A percentile compares a stretch with the other conserved stretches of the same genome.
These are phyloP conservation scores for Hypomyces perniciosus DNA, from an alignment of 2,329 filamentous ascomycete genomes.

Conservation along the genomic window DNA sequence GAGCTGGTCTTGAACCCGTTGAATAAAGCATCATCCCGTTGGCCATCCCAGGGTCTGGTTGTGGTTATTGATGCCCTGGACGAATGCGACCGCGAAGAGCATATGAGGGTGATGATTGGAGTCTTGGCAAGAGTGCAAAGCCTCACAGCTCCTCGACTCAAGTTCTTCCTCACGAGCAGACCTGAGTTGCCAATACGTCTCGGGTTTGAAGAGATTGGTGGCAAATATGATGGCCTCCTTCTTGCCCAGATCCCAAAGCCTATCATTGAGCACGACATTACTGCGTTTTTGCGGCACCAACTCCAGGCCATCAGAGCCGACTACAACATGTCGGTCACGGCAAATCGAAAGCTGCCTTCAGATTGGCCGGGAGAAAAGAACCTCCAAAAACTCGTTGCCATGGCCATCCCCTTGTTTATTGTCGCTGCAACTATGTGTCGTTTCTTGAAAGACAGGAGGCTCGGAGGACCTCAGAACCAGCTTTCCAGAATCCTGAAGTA, in stretches of 20 bases:
- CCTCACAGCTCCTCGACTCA: constrained; percentile 18
- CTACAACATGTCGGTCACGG: constrained; percentile 9
- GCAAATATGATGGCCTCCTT: constrained; percentile 9
- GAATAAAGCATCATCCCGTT: not conserved
- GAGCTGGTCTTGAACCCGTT: constrained; percentile 34
- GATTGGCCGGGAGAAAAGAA: constrained; percentile 12
- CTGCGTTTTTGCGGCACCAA: not conserved
- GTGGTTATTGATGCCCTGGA: constrained; percentile 32
- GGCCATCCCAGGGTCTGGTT: constrained; percentile 5
- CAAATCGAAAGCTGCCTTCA: not conserved
- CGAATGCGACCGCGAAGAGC: constrained; percentile 22
- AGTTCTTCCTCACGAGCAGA: constrained; percentile 37
- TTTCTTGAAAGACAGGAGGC: constrained; percentile 20
- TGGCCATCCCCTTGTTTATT: constrained; percentile 31
- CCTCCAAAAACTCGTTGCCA: constrained; percentile 16
- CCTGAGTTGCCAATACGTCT: constrained; percentile 34
- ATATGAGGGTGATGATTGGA: constrained; percentile 27
- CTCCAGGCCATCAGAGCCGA: not conserved
- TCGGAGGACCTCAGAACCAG: constrained; percentile 18
- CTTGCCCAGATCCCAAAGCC: not conserved
- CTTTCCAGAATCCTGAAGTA: constrained; percentile 20
- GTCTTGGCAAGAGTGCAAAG: constrained; percentile 6
- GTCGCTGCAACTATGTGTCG: constrained; percentile 29
- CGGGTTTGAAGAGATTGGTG: constrained; percentile 26
- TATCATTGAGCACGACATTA: constrained; percentile 5